Base-by-base conservation (phyloP, 805 yeast species). In the Starmerella riodocensis region DNA sequence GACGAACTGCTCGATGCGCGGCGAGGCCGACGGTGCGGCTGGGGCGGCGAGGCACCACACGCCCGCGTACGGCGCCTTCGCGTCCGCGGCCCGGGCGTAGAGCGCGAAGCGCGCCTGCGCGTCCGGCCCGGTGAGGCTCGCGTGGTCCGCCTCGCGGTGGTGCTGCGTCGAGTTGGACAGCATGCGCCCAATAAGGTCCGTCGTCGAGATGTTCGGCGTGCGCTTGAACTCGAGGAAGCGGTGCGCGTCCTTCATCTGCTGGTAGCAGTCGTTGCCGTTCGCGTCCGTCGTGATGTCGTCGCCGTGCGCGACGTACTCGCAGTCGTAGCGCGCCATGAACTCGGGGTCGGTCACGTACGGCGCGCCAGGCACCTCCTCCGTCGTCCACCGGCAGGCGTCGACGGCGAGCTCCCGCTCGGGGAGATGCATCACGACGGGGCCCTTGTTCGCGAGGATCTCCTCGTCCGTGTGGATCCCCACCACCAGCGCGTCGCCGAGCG, bases 271-370 rank as follows among this genome's bases (percentile, higher is more conserved):
- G 41, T 82, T 76, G 2, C 98, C 98, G 54, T 83, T 70, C 13
- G 94, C 94, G 60, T 91, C 97, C 2, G 96, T 81, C 20, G 96
- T 91, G 49, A 91, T 84, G 56, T 91, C 98, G 60, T 91, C 98
- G 6, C 98, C 98, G 59, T 91, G 98, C 9, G 91, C 94, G n/a
- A 91, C 98, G 57, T 76, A 91, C 54, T 73, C 61, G 63, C 98
- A 91, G 6, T 71, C 72, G 54, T 73, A 73, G 20, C 65, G 49
- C 50, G 80, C 84, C 83, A 85, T 71, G 37, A 83, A 78, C 30
- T 62, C 63, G 1, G 93, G 93, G 47, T 76, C 80, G 0, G 98
- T 91, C 12, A 88, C 96, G 55, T 91, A 91, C 2, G 98, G 98
- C 0, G 97, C 96, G 46, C 70, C 65, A 2, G 76, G 69, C 14